Evolutionary conservation across 2,329 filamentous ascomycete genomes (phyloP).

Genomic region (Arachnopeziza araneosa): DNA sequence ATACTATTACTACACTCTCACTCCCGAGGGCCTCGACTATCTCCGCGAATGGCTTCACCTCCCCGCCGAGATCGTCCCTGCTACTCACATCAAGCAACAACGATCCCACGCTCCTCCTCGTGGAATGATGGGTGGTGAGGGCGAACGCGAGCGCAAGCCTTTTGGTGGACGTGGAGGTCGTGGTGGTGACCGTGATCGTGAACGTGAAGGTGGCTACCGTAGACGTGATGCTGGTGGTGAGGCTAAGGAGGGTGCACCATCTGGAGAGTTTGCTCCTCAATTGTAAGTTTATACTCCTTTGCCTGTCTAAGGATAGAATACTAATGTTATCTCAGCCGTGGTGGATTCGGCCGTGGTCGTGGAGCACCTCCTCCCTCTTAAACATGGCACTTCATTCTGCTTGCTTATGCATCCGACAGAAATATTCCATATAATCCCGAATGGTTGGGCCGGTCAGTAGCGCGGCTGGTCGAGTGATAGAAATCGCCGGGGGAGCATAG

Average conservation of each 20-base stretch:
- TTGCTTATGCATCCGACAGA: constrained; percentile 33
- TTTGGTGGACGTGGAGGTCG: constrained; percentile 69
- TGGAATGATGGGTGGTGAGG: constrained; percentile 91
- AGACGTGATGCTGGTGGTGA: constrained; percentile 74
- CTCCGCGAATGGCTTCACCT: constrained; percentile 99
- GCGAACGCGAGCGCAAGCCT: constrained; percentile 72
- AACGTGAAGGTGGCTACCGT: constrained; percentile 88
- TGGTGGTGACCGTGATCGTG: constrained; percentile 63
- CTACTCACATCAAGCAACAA: constrained; percentile 99
- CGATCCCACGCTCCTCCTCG: constrained; percentile 83
- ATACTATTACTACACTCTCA: constrained; percentile 99
- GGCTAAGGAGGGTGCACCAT: constrained; percentile 85
- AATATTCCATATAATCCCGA: constrained; percentile 26
- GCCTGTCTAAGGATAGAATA: neutral
- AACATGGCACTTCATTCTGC: constrained; percentile 24
- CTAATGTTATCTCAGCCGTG: constrained; percentile 56
- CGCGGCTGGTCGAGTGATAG: constrained; percentile 44
- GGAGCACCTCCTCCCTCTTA: constrained; percentile 55
- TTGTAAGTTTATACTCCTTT: constrained; percentile 54
- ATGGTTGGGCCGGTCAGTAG: constrained; percentile 41
- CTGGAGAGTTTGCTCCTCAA: constrained; percentile 85
- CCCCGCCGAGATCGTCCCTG: constrained; percentile 97
- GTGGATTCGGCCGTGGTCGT: constrained; percentile 85
- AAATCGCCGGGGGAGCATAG: constrained; percentile 41
- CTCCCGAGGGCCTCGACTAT: constrained; percentile 99